phyloP scores from a whole-genome alignment of 495 filamentous ascomycete genomes.

The Neurospora sp. region DNA sequence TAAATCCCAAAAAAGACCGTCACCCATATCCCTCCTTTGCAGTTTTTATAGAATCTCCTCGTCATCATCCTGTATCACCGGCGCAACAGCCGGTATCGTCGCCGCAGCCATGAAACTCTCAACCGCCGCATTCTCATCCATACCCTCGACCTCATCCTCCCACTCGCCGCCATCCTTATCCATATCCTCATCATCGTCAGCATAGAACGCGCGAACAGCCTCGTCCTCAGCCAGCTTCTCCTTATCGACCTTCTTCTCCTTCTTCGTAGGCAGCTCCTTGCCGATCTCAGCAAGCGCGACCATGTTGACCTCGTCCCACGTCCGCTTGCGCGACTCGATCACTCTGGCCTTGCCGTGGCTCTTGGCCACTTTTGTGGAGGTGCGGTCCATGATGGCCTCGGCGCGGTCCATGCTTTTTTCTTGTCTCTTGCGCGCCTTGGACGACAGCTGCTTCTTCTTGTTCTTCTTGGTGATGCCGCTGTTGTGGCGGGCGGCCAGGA shows the following conservation, averaged over 20 bases:
- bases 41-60: constrained; percentile 14
- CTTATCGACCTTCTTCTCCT: constrained; percentile 8
- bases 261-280: not conserved
- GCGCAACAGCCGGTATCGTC: not conserved
- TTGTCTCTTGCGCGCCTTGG: constrained; percentile 55
- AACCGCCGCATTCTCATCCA: not conserved
- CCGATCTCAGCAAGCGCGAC: constrained; percentile 10
- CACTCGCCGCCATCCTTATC: constrained; percentile 12
- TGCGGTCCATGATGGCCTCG: constrained; percentile 57
- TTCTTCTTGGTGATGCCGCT: constrained; percentile 55
- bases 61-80: constrained; percentile 3
- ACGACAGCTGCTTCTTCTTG: constrained; percentile 48
- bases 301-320: constrained; percentile 53
- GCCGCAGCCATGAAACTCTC: not conserved
- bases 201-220: constrained; percentile 12
- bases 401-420: constrained; percentile 67
- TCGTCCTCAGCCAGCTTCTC: constrained; percentile 11
- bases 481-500: constrained; percentile 50
- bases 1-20: not conserved
- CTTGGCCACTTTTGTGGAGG: constrained; percentile 57
- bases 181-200: constrained; percentile 15
- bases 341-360: constrained; percentile 50
- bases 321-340: constrained; percentile 45
- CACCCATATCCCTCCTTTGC: not conserved
- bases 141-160: constrained; percentile 1